These are phyloP conservation scores for Pterothamnion heteromorphum DNA, from an alignment of 31 red algal genomes.

Conservation along the genomic window DNA sequence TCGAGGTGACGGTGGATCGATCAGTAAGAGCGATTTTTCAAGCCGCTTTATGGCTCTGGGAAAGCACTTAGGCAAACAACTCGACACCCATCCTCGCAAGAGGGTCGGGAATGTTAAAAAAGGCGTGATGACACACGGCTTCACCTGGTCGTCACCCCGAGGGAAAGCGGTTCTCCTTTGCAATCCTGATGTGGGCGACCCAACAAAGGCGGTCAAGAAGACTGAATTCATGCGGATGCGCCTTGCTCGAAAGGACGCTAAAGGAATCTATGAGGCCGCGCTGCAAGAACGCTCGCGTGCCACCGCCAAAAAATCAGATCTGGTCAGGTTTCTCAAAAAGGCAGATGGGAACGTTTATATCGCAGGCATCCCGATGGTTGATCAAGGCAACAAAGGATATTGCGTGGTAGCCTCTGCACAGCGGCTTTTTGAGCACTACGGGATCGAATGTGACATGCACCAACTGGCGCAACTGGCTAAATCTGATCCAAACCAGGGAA, in stretches of 20 bases:
- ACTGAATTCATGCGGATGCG: background rate
- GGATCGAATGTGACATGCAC: background rate
- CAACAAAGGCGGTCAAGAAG: background rate
- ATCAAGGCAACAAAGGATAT: background rate
- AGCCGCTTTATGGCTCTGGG: background rate
- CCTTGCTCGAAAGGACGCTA: background rate
- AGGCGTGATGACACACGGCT: background rate
- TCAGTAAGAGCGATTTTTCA: background rate
- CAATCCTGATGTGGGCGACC: too few species aligned
- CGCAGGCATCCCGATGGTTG: background rate
- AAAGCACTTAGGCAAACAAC: background rate
- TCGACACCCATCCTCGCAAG: background rate
- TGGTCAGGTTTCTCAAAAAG: background rate
- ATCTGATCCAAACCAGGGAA: background rate
- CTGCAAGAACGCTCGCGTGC: background rate
- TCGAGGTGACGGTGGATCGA: background rate
- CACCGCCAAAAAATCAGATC: background rate
- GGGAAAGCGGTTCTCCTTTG: background rate
- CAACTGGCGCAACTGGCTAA: background rate
- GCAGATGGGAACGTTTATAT: background rate
- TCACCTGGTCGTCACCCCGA: background rate
- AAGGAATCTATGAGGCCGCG: background rate
- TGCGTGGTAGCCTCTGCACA: background rate
- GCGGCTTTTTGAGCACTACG: background rate
- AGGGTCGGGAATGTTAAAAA: background rate